Evolutionary conservation across 2,329 filamentous ascomycete genomes (phyloP).

Genomic region (Gremmenia infestans): DNA sequence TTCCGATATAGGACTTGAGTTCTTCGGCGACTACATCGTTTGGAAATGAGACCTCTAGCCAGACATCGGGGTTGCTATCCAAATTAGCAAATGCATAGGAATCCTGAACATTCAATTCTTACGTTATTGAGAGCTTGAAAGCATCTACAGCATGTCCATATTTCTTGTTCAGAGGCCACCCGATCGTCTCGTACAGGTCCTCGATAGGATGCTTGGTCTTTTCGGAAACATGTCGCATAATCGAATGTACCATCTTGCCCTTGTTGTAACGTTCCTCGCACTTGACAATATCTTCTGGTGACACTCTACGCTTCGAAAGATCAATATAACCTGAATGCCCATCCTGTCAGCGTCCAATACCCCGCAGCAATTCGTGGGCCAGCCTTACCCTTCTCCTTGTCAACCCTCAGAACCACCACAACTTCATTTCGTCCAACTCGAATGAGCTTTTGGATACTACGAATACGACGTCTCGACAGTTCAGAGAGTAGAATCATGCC

Average conservation of each 20-base stretch:
- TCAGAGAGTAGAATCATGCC: conserved; percentile 99
- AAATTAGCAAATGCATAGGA: conserved; percentile 13
- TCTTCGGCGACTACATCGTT: conserved; percentile 82
- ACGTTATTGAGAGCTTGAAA: conserved; percentile 99
- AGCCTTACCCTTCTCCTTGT: conserved; percentile 88
- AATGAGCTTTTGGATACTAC: conserved; percentile 98
- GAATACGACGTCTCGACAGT: conserved; percentile 94
- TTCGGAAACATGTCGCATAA: conserved; percentile 98
- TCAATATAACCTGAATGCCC: conserved; percentile 77
- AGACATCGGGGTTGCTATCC: conserved; percentile 85
- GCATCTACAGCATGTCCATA: conserved; percentile 96
- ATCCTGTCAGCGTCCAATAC: conserved; percentile 6
- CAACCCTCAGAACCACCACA: conserved; percentile 94
- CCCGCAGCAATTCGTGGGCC: conserved; percentile 5
- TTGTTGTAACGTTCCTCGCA: conserved; percentile 99
- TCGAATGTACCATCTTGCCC: conserved; percentile 98
- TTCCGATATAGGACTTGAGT: conserved; percentile 91
- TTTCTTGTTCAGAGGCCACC: conserved; percentile 96
- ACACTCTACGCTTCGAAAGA: conserved; percentile 96
- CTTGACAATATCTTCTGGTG: conserved; percentile 94
- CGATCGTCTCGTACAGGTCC: conserved; percentile 87
- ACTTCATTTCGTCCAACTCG: conserved; percentile 97
- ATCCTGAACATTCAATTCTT: conserved; percentile 32
- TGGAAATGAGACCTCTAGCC: conserved; percentile 88
- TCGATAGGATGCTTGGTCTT: conserved; percentile 95